Base-by-base conservation (phyloP, 2,329 filamentous ascomycete genomes). In the Hortaea werneckii region DNA sequence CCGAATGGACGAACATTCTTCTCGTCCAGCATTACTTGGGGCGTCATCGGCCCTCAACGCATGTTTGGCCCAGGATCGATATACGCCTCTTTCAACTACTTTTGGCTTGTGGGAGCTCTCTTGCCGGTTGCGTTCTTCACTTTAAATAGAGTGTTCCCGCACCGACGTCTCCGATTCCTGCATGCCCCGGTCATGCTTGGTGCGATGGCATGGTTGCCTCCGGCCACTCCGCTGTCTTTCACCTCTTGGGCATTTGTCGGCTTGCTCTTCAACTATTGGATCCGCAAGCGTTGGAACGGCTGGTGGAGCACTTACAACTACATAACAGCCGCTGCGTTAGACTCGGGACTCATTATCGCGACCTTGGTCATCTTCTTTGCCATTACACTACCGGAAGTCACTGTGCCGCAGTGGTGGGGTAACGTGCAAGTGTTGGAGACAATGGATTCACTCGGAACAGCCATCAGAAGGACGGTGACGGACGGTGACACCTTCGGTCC, bases 301-400 rank as follows among this genome's bases (percentile, higher is more conserved):
- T 94, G 87, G 87, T 94, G 87, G 87, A 80, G 79, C 41, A 92
- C 94, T 66, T 94, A 94, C 64, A 90, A 85, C 37, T 92, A 94
- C 85, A 89, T 86, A 4, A 71, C 94, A 43, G 87, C 82, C 47
- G 87, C 87, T 0, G 87, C 85, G 1, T 72, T 94, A 45, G 87
- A 94, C 61, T 88, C 83, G 1, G 86, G 87, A 1, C 70, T 94
- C 13, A 87, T 87, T 0, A 85, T 89, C 57, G 85, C 85, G 28
- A 82, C 92, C 32, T 80, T 94, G 7, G 77, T 90, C 4, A 81
- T 92, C 27, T 94, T 94, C 62, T 90, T 94, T 57, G 85, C 80
- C 1, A 84, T 94, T 53, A 76, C 92, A n/a, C 90, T 70, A 75
- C 78, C n/a, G n/a, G n/a, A n/a, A n/a, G 85, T 94, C 5, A 75